Conservation (phyloP, 1,284 basidiomycete genomes). For the Exobasidium rhododendri region DNA sequence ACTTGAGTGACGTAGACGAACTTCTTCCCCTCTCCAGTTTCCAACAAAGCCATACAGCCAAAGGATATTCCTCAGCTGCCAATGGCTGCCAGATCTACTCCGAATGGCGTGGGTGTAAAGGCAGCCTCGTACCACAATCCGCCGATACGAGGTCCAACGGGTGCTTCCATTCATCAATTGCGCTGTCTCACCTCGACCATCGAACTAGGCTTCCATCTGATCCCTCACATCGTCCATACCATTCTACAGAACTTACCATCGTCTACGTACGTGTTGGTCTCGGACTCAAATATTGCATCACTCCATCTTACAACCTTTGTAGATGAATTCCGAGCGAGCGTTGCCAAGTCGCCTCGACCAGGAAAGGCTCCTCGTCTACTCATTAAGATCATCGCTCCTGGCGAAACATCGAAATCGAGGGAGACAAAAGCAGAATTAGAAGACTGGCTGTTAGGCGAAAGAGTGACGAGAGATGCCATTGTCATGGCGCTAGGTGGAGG, state of each 20-base stretch:
- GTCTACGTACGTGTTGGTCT: constrained; percentile 87
- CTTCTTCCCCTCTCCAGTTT: too few species aligned
- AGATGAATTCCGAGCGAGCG: constrained; percentile 42
- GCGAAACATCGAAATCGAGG: constrained; percentile 87
- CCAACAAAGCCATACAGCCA: too few species aligned
- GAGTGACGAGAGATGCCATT: constrained; percentile 89
- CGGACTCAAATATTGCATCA: constrained; percentile 81
- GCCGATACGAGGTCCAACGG: constrained; percentile 38
- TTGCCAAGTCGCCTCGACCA: constrained; percentile 24
- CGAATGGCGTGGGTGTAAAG: constrained; percentile 23
- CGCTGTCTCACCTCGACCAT: constrained; percentile 47
- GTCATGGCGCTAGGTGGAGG: constrained; percentile 91
- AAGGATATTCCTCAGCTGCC: neutral
- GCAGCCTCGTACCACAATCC: constrained; percentile 52
- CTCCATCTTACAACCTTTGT: constrained; percentile 72
- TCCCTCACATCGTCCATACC: constrained; percentile 62
- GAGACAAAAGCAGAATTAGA: constrained; percentile 90
- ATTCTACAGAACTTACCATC: constrained; percentile 69
- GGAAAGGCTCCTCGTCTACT: constrained; percentile 65
- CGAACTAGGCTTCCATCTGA: constrained; percentile 52
- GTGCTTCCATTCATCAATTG: constrained; percentile 45
- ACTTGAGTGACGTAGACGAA: too few species aligned
- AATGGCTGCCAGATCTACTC: neutral
- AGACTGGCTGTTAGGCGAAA: constrained; percentile 83
- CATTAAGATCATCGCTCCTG: constrained; percentile 76